Evolutionary conservation across 2,329 filamentous ascomycete species (phyloP), one percentile per base, ranked within the genome.

Genomic region (Xylariaceae sp.): DNA sequence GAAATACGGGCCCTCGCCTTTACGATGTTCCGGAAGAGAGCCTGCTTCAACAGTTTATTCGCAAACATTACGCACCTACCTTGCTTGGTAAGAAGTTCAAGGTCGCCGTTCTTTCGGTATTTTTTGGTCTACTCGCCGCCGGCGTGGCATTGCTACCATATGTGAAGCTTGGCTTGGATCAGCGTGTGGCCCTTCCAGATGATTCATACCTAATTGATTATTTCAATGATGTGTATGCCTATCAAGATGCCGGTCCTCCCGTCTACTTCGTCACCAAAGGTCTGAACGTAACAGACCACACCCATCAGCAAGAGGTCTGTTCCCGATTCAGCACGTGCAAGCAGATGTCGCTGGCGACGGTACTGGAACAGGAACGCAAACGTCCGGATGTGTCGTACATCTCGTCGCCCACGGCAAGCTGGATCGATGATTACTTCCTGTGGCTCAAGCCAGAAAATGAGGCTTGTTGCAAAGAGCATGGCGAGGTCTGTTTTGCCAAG

Each of bases 121-220:
- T 98, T 69, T 73, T 96, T 2, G 92, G 88, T 2, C 65, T 97
- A 14, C 91, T 98, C 58, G 86, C 92, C 1, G 87, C 87, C 17
- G 89, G 85, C 10, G 67, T 98, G 20, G 89, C 91, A 1, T 72
- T 98, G 23, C 77, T 97, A 14, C 94, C 93, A 0, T 80, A 85
- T 53, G 82, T 98, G 16, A 70, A 92, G 56, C 80, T 98, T 34
- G 93, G 93, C 0, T 75, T 98, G 22, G 93, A 98, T 61, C 93
- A 98, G 68, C 83, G 93, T 16, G 92, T 96, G 44, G 93, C 93
- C 10, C 86, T 98, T 47, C 93, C 93, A 0, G 88, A 87, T 53
- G 91, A 88, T 59, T 97, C 92, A 1, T 98, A 98, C 64, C 74
- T 98, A 40, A 95, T 98, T 51, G 82, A 86, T 8, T 98, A 95